These are phyloP conservation scores for Penicillium nucicola DNA, from an alignment of 495 filamentous ascomycete species.

Conservation along the genomic window DNA sequence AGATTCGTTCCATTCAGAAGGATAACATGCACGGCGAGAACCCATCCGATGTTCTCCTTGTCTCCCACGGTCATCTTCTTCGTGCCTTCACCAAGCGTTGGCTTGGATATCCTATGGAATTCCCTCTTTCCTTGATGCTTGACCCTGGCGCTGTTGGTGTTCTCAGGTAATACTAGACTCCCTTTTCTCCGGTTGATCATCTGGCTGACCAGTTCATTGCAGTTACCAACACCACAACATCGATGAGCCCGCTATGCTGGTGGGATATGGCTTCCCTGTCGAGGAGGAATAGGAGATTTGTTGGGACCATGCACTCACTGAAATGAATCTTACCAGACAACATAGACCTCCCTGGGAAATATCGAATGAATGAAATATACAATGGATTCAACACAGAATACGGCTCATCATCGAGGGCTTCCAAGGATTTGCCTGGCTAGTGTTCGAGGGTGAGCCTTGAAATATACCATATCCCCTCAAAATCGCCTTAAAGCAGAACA, in stretches of 20 bases:
- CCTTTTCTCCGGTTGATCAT: not conserved
- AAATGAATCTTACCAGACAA: not conserved
- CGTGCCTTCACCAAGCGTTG: constrained; percentile 78
- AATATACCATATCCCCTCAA: too few relatives aligned
- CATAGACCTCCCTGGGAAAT: not conserved
- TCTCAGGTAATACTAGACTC: constrained; percentile 50
- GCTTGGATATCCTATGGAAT: constrained; percentile 61
- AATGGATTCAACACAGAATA: too few relatives aligned
- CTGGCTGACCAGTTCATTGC: not conserved
- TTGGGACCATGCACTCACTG: not conserved
- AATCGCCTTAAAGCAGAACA: too few relatives aligned
- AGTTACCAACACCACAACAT: constrained; percentile 36
- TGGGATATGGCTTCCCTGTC: constrained; percentile 33
- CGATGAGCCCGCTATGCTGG: constrained; percentile 32
- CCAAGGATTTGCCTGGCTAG: too few relatives aligned
- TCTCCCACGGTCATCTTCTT: constrained; percentile 75
- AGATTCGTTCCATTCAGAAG: constrained; percentile 57
- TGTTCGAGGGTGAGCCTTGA: too few relatives aligned
- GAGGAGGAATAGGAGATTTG: constrained; percentile 5
- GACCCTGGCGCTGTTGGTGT: constrained; percentile 75
- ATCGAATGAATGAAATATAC: too few relatives aligned
- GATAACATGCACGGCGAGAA: constrained; percentile 45
- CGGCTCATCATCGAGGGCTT: too few relatives aligned
- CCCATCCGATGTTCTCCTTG: constrained; percentile 54
- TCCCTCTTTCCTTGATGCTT: constrained; percentile 65